Conservation (phyloP, 2,329 filamentous ascomycete genomes). For the Botryosphaeria dothidea region DNA sequence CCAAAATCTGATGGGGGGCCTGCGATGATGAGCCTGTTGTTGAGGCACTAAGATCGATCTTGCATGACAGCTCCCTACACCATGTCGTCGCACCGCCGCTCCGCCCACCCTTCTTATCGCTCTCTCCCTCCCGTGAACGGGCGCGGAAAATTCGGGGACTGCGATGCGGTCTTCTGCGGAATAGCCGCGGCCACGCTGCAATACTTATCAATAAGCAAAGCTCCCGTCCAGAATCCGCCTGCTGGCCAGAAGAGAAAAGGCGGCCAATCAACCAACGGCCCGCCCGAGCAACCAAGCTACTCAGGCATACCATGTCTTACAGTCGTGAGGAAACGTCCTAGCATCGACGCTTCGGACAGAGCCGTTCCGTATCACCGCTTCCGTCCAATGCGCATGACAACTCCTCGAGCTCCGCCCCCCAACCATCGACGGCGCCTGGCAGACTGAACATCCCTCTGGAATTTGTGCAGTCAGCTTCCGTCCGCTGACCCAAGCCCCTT, state of each 20-base stretch:
- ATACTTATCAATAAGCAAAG: no score
- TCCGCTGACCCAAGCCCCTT: no score
- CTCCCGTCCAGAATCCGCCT: no score
- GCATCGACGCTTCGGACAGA: neutral
- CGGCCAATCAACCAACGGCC: neutral
- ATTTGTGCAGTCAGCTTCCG: no score
- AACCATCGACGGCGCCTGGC: no score
- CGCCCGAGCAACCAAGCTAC: neutral
- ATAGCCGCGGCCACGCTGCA: no score
- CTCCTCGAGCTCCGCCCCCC: no score
- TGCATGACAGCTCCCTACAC: neutral
- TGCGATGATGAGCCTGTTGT: neutral
- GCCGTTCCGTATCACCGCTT: neutral
- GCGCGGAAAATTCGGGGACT: no score
- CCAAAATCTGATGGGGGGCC: neutral
- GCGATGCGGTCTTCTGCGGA: no score
- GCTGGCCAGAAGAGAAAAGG: neutral
- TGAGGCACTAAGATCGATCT: conserved; percentile 10
- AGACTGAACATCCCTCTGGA: no score
- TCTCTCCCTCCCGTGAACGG: no score
- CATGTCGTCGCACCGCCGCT: neutral
- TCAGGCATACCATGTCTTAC: neutral
- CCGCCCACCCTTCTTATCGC: no score
- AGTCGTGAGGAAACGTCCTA: neutral
- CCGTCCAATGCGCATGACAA: neutral